Percentiles rank a stretch among this genome's conserved stretches.
phyloP scores from a whole-genome alignment of 371 early-diverging fungal species.

The Mortierella sp. region DNA sequence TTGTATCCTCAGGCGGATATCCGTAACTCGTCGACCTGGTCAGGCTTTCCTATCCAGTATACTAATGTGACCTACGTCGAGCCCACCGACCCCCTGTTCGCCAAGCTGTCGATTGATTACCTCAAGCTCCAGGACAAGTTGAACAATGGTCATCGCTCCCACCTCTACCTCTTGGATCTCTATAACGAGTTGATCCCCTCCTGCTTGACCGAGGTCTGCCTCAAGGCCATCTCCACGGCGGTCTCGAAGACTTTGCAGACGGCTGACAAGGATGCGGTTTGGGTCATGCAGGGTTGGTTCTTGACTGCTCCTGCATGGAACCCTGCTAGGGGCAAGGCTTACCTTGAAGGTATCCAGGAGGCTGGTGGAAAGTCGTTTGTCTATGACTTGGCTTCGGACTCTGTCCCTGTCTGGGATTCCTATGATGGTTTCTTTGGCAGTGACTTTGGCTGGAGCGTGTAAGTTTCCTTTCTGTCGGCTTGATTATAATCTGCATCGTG shows the following conservation, averaged over 20 bases:
- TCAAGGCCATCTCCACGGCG: slow-evolving; percentile 24
- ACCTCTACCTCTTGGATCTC: slow-evolving; percentile 47
- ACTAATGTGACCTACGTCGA: slow-evolving; percentile 45
- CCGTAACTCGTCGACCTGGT: slow-evolving; percentile 38
- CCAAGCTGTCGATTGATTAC: slow-evolving; percentile 23
- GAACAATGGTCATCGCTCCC: slow-evolving; percentile 29
- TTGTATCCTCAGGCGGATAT: slow-evolving; percentile 39
- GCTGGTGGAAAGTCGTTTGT: slow-evolving; percentile 34
- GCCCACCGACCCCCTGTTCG: slow-evolving; percentile 45
- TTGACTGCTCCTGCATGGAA: slow-evolving; percentile 27
- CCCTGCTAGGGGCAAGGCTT: slow-evolving; percentile 26
- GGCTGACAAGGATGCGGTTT: slow-evolving; percentile 41
- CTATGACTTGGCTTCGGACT: slow-evolving; percentile 42
- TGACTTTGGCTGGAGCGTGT: slow-evolving; percentile 53
- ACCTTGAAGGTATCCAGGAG: slow-evolving; percentile 36
- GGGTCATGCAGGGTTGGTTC: slow-evolving; percentile 58
- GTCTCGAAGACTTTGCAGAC: slow-evolving; percentile 39
- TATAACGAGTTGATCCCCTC: slow-evolving; percentile 47
- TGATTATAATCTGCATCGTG: not conserved
- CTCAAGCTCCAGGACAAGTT: slow-evolving; percentile 39
- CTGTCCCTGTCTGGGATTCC: slow-evolving; percentile 24
- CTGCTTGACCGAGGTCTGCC: slow-evolving; percentile 34
- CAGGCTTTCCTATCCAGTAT: slow-evolving; percentile 27
- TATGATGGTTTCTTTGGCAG: slow-evolving; percentile 39
- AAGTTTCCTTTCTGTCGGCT: slow-evolving; percentile 7